A percentile compares a stretch with the other conserved stretches of the same genome.
These are phyloP conservation scores for Acorus gramineus DNA, from an alignment of 106 monocot species.

Conservation along the genomic window DNA sequence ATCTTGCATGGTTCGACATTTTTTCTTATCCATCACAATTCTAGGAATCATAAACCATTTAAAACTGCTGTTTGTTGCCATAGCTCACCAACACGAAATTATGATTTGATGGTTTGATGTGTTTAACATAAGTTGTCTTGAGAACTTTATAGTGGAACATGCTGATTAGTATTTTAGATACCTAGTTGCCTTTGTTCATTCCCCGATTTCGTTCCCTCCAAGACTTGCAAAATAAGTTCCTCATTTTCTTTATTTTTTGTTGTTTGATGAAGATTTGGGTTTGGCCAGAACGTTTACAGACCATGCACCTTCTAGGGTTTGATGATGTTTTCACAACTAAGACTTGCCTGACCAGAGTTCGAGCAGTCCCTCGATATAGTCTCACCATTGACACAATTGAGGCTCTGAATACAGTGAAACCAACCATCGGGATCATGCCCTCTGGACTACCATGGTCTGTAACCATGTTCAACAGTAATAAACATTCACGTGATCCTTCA, in stretches of 20 bases:
- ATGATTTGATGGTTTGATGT: too few relatives aligned
- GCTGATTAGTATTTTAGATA: too few relatives aligned
- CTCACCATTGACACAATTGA: slow-evolving; percentile 44
- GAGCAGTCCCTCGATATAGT: slow-evolving; percentile 76
- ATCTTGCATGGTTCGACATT: not conserved
- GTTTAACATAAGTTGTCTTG: too few relatives aligned
- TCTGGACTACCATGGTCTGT: slow-evolving; percentile 50
- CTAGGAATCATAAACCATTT: too few relatives aligned
- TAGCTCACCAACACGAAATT: too few relatives aligned
- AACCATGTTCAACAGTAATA: not conserved
- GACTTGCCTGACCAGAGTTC: slow-evolving; percentile 40
- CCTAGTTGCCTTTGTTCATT: too few relatives aligned
- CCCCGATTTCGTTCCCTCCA: not conserved
- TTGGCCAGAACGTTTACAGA: slow-evolving; percentile 73
- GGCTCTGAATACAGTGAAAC: slow-evolving; percentile 47
- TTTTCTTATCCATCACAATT: not conserved
- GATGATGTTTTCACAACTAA: slow-evolving; percentile 54
- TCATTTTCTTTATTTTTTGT: slow-evolving; percentile 1
- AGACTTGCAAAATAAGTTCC: not conserved
- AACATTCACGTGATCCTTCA: not conserved
- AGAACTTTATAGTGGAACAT: too few relatives aligned
- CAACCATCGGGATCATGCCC: slow-evolving; percentile 75
- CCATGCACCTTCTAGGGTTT: slow-evolving; percentile 64
- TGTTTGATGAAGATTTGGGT: slow-evolving; percentile 54
- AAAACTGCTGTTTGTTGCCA: too few relatives aligned